These are phyloP conservation scores for Daldinia decipiens DNA, from an alignment of 495 filamentous ascomycete genomes.

Conservation along the genomic window DNA sequence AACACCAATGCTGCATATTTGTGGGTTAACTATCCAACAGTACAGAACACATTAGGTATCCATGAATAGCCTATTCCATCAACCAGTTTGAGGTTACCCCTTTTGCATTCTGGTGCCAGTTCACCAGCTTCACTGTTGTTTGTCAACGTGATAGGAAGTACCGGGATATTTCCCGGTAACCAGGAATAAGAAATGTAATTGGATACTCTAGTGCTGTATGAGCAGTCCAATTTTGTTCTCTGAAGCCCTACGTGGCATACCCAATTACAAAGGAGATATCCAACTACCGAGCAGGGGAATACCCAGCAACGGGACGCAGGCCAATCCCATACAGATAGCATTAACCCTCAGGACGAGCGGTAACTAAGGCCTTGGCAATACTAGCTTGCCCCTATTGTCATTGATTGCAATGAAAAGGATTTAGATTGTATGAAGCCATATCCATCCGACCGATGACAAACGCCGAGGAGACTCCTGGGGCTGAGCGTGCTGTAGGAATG, in stretches of 20 bases:
- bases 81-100: background rate
- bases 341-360: background rate
- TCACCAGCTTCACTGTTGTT: background rate
- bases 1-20: background rate
- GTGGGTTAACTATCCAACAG: background rate
- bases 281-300: conserved; percentile 3
- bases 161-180: background rate
- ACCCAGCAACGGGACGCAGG: background rate
- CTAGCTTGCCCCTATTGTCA: background rate
- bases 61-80: background rate
- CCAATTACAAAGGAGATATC: background rate
- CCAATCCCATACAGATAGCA: background rate
- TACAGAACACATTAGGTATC: background rate
- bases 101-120: background rate
- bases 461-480: background rate
- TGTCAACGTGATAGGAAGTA: background rate
- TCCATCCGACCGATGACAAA: background rate
- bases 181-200: background rate
- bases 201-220: background rate
- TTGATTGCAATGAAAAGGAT: background rate
- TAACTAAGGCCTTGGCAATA: background rate
- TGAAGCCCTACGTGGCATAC: background rate
- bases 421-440: conserved; percentile 1
- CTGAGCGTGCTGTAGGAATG: background rate
- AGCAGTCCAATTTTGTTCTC: background rate